Conservation (phyloP, 495 filamentous ascomycete species). For the Aspergillus asperescens region DNA sequence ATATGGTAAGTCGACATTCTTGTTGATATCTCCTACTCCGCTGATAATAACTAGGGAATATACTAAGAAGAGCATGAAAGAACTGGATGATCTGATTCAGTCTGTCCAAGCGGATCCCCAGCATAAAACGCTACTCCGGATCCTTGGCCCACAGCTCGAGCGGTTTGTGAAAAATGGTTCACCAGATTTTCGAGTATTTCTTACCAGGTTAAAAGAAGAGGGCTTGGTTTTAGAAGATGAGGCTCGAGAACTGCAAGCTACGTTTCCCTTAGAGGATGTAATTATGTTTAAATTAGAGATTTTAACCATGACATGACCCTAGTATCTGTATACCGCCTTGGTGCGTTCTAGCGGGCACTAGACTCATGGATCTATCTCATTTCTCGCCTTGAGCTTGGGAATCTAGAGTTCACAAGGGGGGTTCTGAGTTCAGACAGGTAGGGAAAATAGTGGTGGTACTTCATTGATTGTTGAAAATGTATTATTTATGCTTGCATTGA, state of each 20-base stretch:
- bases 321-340: too few relatives aligned
- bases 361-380: too few relatives aligned
- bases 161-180: neutral
- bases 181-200: neutral
- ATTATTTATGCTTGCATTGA: too few relatives aligned
- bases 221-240: neutral
- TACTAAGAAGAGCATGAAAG: neutral
- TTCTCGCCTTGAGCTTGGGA: too few relatives aligned
- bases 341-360: too few relatives aligned
- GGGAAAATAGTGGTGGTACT: too few relatives aligned
- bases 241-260: neutral
- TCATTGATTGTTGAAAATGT: too few relatives aligned
- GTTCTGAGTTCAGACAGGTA: too few relatives aligned
- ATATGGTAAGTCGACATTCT: neutral
- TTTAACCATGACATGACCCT: too few relatives aligned
- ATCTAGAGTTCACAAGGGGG: too few relatives aligned
- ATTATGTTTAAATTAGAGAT: too few relatives aligned
- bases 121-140: neutral
- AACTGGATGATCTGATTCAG: neutral
- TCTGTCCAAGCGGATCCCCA: neutral
- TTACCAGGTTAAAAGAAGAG: neutral
- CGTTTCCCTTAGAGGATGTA: neutral
- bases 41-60: constrained; percentile 1
- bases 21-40: neutral
- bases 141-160: neutral